phyloP scores from a whole-genome alignment of 768 basidiomycete genomes.

The Mycena indigotica region DNA sequence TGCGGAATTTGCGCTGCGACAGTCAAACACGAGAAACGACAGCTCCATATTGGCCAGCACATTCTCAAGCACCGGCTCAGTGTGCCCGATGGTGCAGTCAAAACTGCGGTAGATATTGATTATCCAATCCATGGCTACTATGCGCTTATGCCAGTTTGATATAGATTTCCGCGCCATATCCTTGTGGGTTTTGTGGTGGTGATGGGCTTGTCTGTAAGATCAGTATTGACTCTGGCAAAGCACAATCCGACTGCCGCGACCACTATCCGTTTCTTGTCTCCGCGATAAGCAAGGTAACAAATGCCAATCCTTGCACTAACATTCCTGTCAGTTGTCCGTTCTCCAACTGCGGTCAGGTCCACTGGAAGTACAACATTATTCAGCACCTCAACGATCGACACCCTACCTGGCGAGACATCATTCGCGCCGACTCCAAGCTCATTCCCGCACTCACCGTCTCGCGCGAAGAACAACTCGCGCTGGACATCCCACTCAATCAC shows the following conservation, averaged over 20 bases:
- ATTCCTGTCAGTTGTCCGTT: slow-evolving; percentile 28
- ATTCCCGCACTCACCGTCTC: background rate
- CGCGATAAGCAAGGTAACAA: slow-evolving; percentile 17
- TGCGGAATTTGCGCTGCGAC: slow-evolving; percentile 16
- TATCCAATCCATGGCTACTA: background rate
- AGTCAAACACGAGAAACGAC: slow-evolving; percentile 12
- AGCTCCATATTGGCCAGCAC: slow-evolving; percentile 27
- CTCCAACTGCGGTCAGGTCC: slow-evolving; percentile 13
- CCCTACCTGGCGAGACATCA: too few relatives aligned
- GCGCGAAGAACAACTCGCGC: background rate
- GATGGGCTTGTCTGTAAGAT: slow-evolving; percentile 5
- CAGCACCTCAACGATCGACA: slow-evolving; percentile 28
- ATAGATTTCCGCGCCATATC: slow-evolving; percentile 24
- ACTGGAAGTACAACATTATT: slow-evolving; percentile 36
- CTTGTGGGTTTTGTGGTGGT: slow-evolving; percentile 31
- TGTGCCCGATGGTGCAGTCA: slow-evolving; percentile 9
- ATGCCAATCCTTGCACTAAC: slow-evolving; percentile 30
- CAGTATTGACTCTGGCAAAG: slow-evolving; percentile 22
- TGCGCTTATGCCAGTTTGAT: background rate
- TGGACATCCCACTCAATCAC: background rate
- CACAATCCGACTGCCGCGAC: slow-evolving; percentile 18
- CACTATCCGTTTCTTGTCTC: slow-evolving; percentile 19
- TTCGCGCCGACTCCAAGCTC: background rate
- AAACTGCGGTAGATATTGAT: background rate
- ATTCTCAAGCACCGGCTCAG: slow-evolving; percentile 13